Percentiles rank a stretch among this genome's conserved stretches.
phyloP scores from a whole-genome alignment of 2,329 filamentous ascomycete genomes.

The Amphichorda felina region DNA sequence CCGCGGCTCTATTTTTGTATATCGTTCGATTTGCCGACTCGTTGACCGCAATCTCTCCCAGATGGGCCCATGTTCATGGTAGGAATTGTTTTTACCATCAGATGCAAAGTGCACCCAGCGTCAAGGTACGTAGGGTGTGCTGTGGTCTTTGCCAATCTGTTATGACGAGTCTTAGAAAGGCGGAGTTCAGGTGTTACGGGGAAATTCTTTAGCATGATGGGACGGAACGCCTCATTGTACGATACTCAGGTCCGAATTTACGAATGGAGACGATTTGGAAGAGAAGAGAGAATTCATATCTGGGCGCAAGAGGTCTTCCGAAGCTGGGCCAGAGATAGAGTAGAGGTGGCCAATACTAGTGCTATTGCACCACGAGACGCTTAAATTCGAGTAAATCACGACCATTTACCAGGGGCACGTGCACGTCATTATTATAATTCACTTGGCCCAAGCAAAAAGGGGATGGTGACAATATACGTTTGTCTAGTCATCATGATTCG shows the following conservation, averaged over 20 bases:
- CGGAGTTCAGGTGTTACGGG: not conserved
- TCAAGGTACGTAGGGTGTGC: too few species aligned
- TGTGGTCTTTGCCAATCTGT: not conserved
- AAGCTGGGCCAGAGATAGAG: not conserved
- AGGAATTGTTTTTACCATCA: not conserved
- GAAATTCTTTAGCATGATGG: not conserved
- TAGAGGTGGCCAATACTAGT: not conserved
- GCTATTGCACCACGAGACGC: too few species aligned
- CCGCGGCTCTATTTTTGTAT: too few species aligned
- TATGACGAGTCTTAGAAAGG: not conserved
- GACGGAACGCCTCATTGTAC: conserved; percentile 1
- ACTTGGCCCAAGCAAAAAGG: too few species aligned
- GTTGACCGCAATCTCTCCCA: too few species aligned
- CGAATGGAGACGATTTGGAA: not conserved
- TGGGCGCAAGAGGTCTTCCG: not conserved
- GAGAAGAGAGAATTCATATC: not conserved
- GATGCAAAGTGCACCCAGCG: not conserved
- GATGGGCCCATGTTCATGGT: too few species aligned
- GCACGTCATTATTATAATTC: too few species aligned
- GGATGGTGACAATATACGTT: not conserved
- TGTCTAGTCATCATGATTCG: conserved; percentile 4
- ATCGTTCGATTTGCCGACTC: too few species aligned
- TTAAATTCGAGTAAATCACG: too few species aligned
- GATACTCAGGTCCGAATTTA: not conserved
- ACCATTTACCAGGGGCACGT: too few species aligned